phyloP scores from a whole-genome alignment of 2,329 filamentous ascomycete species.

The Exophiala alcalophila region DNA sequence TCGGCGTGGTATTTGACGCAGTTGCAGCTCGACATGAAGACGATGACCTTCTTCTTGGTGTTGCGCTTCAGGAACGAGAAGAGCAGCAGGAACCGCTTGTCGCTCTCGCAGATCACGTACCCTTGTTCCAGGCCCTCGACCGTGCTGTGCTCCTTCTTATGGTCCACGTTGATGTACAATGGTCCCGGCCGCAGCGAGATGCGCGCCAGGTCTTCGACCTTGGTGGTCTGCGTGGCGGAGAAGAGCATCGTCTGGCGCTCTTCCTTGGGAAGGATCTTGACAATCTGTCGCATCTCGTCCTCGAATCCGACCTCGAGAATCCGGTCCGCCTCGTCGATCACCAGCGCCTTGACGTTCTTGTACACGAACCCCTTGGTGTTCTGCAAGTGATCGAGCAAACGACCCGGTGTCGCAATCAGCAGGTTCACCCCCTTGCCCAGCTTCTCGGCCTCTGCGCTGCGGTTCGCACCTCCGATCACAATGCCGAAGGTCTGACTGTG shows the following conservation, averaged over 20 bases:
- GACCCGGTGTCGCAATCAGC: conserved; percentile 87
- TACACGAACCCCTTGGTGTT: conserved; percentile 86
- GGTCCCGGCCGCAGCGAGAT: conserved; percentile 90
- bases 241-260: conserved; percentile 96
- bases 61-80: conserved; percentile 94
- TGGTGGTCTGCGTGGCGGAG: conserved; percentile 96
- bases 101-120: conserved; percentile 88
- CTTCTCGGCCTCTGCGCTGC: conserved; percentile 88
- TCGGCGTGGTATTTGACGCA: conserved; percentile 96
- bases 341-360: conserved; percentile 86
- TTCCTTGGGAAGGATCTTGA: conserved; percentile 86
- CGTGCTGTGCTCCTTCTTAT: conserved; percentile 83
- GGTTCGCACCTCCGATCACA: conserved; percentile 91
- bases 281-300: conserved; percentile 94
- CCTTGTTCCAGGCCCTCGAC: conserved; percentile 94
- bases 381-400: conserved; percentile 88
- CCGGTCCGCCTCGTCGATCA: conserved; percentile 95
- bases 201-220: conserved; percentile 92
- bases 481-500: conserved; percentile 96
- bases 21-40: conserved; percentile 90
- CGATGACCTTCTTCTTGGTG: conserved; percentile 94
- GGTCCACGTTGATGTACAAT: conserved; percentile 94
- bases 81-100: conserved; percentile 88
- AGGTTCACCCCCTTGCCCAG: conserved; percentile 91
- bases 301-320: conserved; percentile 96